phyloP scores from a whole-genome alignment of 495 filamentous ascomycete genomes.

The Hyaloscypha bicolor region DNA sequence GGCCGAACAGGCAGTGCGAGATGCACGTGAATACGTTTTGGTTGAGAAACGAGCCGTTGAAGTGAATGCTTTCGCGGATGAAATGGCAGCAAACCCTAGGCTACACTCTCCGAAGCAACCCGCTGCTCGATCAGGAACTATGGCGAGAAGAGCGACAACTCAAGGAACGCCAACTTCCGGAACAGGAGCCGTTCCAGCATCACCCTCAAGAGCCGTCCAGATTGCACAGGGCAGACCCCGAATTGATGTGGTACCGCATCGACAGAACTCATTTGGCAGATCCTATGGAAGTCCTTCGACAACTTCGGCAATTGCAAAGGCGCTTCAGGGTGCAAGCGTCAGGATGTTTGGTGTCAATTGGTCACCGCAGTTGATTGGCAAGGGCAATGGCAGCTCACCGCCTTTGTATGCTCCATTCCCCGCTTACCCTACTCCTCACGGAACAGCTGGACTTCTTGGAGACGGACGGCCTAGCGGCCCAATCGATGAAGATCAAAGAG shows the following conservation, averaged over 20 bases:
- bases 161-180: conserved; percentile 60
- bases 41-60: conserved; percentile 94
- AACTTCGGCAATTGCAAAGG: conserved; percentile 89
- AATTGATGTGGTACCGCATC: conserved; percentile 64
- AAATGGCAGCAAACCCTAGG: conserved; percentile 74
- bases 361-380: conserved; percentile 64
- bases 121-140: conserved; percentile 45
- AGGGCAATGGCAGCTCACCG: conserved; percentile 74
- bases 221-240: conserved; percentile 63
- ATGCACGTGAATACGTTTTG: conserved; percentile 91
- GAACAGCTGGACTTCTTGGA: conserved; percentile 54
- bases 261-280: conserved; percentile 77
- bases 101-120: conserved; percentile 42
- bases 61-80: conserved; percentile 96
- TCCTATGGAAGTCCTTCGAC: conserved; percentile 79
- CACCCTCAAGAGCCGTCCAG: conserved; percentile 63
- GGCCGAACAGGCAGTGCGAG: conserved; percentile 83
- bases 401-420: conserved; percentile 83
- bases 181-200: conserved; percentile 59
- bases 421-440: conserved; percentile 68
- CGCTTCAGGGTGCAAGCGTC: conserved; percentile 89
- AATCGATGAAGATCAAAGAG: conserved; percentile 78
- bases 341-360: conserved; percentile 77
- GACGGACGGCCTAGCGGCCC: conserved; percentile 64
- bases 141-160: conserved; percentile 70